Evolutionary conservation across 2,329 filamentous ascomycete species (phyloP).

Genomic region (Penicillium sp.): DNA sequence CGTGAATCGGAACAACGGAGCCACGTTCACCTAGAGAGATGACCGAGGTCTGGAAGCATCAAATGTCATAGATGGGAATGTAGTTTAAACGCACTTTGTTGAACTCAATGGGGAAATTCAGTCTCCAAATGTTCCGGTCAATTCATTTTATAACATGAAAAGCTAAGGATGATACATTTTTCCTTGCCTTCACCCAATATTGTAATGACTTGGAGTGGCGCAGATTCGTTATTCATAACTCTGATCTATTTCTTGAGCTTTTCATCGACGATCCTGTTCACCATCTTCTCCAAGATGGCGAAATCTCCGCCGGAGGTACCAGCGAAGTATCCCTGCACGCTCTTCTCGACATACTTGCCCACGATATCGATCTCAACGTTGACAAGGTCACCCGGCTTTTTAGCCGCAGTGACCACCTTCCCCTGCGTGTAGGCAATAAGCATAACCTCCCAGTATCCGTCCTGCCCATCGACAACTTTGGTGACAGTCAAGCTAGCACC

Average conservation of each 20-base stretch:
- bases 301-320: slow-evolving; percentile 39
- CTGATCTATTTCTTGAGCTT: slow-evolving; percentile 49
- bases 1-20: too few species aligned
- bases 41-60: too few species aligned
- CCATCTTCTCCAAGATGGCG: slow-evolving; percentile 67
- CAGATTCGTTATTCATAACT: neutral
- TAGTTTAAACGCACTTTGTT: too few species aligned
- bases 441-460: slow-evolving; percentile 94
- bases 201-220: neutral
- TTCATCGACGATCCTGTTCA: slow-evolving; percentile 71
- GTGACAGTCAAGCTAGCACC: slow-evolving; percentile 94
- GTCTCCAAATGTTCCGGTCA: neutral
- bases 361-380: slow-evolving; percentile 93
- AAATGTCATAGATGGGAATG: too few species aligned
- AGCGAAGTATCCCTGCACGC: slow-evolving; percentile 73
- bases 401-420: slow-evolving; percentile 77
- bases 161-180: neutral
- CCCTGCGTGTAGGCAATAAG: slow-evolving; percentile 95
- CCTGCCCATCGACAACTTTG: slow-evolving; percentile 71
- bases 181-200: neutral
- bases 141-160: neutral
- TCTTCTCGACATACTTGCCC: slow-evolving; percentile 68
- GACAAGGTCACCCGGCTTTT: slow-evolving; percentile 75
- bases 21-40: too few species aligned
- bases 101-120: neutral